Percentiles rank a stretch among this genome's conserved stretches.
These are phyloP conservation scores for Colletotrichum tanaceti DNA, from an alignment of 2,329 filamentous ascomycete genomes.

Conservation along the genomic window DNA sequence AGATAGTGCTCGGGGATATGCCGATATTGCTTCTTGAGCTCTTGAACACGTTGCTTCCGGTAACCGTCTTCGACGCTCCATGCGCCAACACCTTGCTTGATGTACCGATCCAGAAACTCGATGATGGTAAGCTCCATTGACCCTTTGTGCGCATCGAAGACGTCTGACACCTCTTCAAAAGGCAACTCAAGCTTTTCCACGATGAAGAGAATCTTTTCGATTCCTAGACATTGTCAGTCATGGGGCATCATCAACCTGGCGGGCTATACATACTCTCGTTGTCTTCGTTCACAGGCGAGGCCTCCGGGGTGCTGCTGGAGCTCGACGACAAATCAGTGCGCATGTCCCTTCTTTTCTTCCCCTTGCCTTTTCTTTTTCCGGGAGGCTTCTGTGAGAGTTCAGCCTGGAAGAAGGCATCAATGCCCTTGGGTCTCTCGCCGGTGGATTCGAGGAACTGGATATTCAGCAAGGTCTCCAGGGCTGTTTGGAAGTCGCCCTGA, in stretches of 20 bases:
- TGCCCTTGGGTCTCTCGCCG: constrained; percentile 72
- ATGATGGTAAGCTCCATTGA: constrained; percentile 56
- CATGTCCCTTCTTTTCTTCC: constrained; percentile 49
- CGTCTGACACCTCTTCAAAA: constrained; percentile 54
- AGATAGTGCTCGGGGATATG: constrained; percentile 59
- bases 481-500: constrained; percentile 72
- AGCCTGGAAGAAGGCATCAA: constrained; percentile 82
- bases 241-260: too few species aligned
- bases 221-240: constrained; percentile 43
- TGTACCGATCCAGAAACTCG: constrained; percentile 57
- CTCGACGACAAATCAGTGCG: constrained; percentile 33
- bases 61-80: constrained; percentile 46
- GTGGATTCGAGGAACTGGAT: constrained; percentile 80
- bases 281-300: constrained; percentile 23
- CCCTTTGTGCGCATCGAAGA: constrained; percentile 53
- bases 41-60: constrained; percentile 47
- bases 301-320: constrained; percentile 34
- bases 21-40: constrained; percentile 53
- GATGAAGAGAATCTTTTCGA: constrained; percentile 57
- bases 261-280: constrained; percentile 22
- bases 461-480: constrained; percentile 85
- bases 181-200: constrained; percentile 57
- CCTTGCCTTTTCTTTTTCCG: constrained; percentile 47
- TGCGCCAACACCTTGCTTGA: constrained; percentile 48
- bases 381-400: constrained; percentile 52